Base-by-base conservation (phyloP, 257 asterid genomes). In the Ilex aquifolium region DNA sequence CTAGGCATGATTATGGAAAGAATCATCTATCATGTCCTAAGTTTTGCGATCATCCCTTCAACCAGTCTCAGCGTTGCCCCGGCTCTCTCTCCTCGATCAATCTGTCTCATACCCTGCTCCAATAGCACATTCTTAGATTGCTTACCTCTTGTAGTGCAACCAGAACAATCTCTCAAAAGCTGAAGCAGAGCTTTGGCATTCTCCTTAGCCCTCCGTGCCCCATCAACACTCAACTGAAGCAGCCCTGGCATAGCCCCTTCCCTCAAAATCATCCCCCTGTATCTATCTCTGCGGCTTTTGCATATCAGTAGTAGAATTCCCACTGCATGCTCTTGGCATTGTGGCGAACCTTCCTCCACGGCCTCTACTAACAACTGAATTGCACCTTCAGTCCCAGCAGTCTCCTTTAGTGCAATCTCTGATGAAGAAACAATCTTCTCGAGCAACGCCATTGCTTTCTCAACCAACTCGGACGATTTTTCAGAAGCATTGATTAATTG, bases 31-130 rank as follows among this genome's bases (percentile, higher is more conserved):
- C 79, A 83, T 64, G 92, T 85, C 62, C 88, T 78, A 62, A 90
- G 95, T 77, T 79, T 90, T 72, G 95, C 90, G 51, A 87, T 87
- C 90, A 87, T 85, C 74, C 85, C 84, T 80, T 90, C 95, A 65
- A 90, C 88, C 61, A 81, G 10, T 65, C 79, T 72, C 9, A 77
- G 36, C 2, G 83, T 83, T 44, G 74, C 77, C 30, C 83, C 95
- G 13, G 63, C 66, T 57, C 79, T 79, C 40, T 85, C 95, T 46
- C 73, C 93, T 67, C 80, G 65, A 69, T 90, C 97, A 31, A 90
- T 90, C 86, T 76, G 76, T 60, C 90, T 76, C 95, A 90, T 90
- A 29, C 75, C 86, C 66, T 80, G 74, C 60, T 83, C 90, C 72
- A 83, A 67, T 57, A 68, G 57, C 72, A 66, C 76, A 64, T 83